A percentile compares a stretch with the other conserved stretches of the same genome.
Conservation (phyloP, 768 basidiomycete genomes). For the Lepiota venenata region DNA sequence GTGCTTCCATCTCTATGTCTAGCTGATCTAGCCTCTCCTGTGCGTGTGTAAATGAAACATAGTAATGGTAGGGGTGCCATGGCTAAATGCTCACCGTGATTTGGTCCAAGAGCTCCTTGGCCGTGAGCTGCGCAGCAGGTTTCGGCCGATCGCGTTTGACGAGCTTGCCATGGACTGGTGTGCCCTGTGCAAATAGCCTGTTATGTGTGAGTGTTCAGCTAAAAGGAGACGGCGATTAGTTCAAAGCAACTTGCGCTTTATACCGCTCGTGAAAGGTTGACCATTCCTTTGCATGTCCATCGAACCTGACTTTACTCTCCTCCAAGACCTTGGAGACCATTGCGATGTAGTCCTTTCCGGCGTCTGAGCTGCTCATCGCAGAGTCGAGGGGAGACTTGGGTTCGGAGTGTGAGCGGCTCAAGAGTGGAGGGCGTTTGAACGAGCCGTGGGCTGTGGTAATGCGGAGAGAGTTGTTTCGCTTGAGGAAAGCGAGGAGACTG, state of each 20-base stretch:
- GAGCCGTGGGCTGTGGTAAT: too few species aligned
- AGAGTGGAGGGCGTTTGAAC: background rate
- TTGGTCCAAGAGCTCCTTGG: constrained; percentile 2
- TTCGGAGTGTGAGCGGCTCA: constrained; percentile 7
- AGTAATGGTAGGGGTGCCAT: background rate
- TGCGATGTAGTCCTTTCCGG: constrained; percentile 2
- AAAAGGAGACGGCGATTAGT: background rate
- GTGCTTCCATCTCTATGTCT: constrained; percentile 2
- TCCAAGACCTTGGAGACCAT: constrained; percentile 1
- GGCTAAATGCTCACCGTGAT: background rate
- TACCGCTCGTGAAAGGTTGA: constrained; percentile 7
- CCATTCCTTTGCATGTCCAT: constrained; percentile 5
- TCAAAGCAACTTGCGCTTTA: background rate
- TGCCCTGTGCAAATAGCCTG: constrained; percentile 9
- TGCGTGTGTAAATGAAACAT: too few species aligned
- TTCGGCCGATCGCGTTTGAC: constrained; percentile 4
- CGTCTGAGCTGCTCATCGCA: background rate
- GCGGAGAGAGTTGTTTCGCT: too few species aligned
- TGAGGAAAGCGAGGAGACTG: too few species aligned
- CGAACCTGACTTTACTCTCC: constrained; percentile 8
- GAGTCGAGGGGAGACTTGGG: constrained; percentile 7
- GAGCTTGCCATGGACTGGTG: constrained; percentile 5
- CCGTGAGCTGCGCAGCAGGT: constrained; percentile 4
- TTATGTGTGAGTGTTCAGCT: too few species aligned
- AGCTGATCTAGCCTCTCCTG: constrained; percentile 3